Evolutionary conservation across 371 early-diverging fungal genomes (phyloP).

Genomic region (Rhizopus microsporus): DNA sequence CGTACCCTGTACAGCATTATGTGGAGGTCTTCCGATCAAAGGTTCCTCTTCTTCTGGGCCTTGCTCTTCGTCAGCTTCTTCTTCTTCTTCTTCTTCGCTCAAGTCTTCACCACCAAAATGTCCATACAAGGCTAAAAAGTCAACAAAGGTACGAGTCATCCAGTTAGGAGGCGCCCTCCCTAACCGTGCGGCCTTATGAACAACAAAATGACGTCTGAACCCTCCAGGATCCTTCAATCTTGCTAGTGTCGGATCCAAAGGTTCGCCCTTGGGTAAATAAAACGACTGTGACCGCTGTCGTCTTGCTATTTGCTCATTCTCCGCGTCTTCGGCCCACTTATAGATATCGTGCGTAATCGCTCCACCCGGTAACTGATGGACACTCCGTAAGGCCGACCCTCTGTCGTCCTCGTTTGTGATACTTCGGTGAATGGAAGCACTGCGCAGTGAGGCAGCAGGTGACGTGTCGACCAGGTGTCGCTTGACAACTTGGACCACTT

Average conservation of each 20-base stretch:
- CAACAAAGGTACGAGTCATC: conserved; percentile 87
- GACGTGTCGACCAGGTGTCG: conserved; percentile 64
- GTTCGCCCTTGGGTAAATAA: conserved; percentile 33
- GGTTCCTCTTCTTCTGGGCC: conserved; percentile 40
- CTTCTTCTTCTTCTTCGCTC: conserved; percentile 78
- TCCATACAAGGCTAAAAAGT: conserved; percentile 90
- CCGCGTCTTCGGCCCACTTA: conserved; percentile 53
- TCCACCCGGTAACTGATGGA: conserved; percentile 53
- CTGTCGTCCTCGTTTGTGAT: conserved; percentile 14
- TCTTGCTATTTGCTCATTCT: conserved; percentile 34
- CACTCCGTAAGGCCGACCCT: conserved; percentile 18
- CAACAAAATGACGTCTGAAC: conserved; percentile 87
- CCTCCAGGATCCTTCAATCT: conserved; percentile 79
- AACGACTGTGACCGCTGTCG: conserved; percentile 46
- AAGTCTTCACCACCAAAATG: conserved; percentile 95
- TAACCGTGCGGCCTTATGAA: conserved; percentile 68
- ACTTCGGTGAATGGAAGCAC: conserved; percentile 22
- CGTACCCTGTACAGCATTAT: conserved; percentile 59
- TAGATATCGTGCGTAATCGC: conserved; percentile 64
- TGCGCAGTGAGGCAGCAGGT: conserved; percentile 30
- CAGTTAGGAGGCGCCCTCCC: conserved; percentile 70
- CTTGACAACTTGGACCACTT: conserved; percentile 68
- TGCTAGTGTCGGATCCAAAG: conserved; percentile 39
- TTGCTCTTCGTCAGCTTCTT: conserved; percentile 14
- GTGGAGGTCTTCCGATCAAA: conserved; percentile 44